Percentiles rank a stretch among this genome's conserved stretches.
phyloP scores from a whole-genome alignment of 2,329 filamentous ascomycete species.

The Colletotrichum godetiae region DNA sequence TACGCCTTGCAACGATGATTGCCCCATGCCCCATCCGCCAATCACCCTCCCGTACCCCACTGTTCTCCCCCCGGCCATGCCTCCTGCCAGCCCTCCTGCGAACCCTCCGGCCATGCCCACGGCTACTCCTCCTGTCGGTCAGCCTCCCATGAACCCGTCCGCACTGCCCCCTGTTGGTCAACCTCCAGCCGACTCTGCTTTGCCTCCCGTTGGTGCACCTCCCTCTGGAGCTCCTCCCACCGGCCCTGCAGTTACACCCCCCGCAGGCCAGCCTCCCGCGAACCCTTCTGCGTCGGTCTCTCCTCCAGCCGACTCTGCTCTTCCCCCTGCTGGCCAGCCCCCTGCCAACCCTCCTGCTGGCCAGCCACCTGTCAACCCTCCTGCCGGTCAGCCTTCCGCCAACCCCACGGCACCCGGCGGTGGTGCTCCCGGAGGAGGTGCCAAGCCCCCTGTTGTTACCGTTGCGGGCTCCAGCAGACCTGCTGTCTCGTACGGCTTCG shows the following conservation, averaged over 20 bases:
- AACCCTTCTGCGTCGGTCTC: background rate
- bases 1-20: conserved; percentile 44
- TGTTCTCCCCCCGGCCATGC: too few relatives aligned
- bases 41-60: background rate
- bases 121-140: too few relatives aligned
- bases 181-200: too few relatives aligned
- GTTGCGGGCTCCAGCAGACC: background rate
- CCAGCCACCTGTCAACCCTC: background rate
- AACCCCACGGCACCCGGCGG: background rate
- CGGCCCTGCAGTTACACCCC: background rate
- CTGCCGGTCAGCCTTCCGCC: background rate
- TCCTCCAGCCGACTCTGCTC: background rate
- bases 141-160: too few relatives aligned
- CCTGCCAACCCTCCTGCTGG: background rate
- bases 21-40: conserved; percentile 41
- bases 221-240: too few relatives aligned
- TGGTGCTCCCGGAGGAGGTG: background rate
- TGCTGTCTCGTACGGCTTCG: background rate
- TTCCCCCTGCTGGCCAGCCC: background rate
- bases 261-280: background rate
- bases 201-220: background rate
- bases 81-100: background rate
- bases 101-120: background rate
- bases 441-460: background rate
- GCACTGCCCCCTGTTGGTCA: too few relatives aligned